phyloP scores from a whole-genome alignment of 2,329 filamentous ascomycete genomes.

The Rhytidhysteron rufulum region DNA sequence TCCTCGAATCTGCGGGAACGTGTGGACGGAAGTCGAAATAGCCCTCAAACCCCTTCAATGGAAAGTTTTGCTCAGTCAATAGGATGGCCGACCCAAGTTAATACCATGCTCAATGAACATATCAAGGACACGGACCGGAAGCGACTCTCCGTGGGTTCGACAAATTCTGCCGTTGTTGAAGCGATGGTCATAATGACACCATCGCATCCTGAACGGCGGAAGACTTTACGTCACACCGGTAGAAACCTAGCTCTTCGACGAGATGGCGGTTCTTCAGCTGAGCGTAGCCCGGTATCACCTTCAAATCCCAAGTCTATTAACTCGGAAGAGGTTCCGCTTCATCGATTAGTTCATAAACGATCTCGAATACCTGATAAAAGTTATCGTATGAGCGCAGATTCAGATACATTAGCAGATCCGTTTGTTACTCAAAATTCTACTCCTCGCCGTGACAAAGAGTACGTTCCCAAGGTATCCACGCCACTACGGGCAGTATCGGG shows the following conservation, averaged over 20 bases:
- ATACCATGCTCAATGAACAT: conserved; percentile 16
- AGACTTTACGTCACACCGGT: conserved; percentile 50
- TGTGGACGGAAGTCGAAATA: conserved; percentile 28
- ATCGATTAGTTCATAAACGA: conserved; percentile 49
- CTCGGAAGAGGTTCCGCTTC: conserved; percentile 42
- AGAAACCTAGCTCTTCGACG: conserved; percentile 51
- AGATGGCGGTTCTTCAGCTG: conserved; percentile 27
- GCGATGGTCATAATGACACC: conserved; percentile 53
- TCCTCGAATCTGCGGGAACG: conserved; percentile 29
- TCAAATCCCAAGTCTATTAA: conserved; percentile 45
- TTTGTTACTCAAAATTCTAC: conserved; percentile 26
- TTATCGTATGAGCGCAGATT: conserved; percentile 27
- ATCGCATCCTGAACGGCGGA: conserved; percentile 36
- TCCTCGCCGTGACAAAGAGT: conserved; percentile 22
- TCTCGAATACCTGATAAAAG: conserved; percentile 46
- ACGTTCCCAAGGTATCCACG: conserved; percentile 23
- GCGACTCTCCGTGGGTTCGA: conserved; percentile 50
- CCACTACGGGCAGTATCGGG: conserved; percentile 28
- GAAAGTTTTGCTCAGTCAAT: conserved; percentile 49
- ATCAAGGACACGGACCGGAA: conserved; percentile 31
- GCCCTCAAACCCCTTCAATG: conserved; percentile 36
- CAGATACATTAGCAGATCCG: conserved; percentile 19
- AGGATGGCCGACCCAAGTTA: conserved; percentile 44
- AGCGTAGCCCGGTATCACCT: conserved; percentile 39
- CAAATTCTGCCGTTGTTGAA: conserved; percentile 52